Evolutionary conservation across 75 land plant genomes (phyloP), one percentile per base, ranked within the genome.

Genomic region (Cryptomeria japonica): DNA sequence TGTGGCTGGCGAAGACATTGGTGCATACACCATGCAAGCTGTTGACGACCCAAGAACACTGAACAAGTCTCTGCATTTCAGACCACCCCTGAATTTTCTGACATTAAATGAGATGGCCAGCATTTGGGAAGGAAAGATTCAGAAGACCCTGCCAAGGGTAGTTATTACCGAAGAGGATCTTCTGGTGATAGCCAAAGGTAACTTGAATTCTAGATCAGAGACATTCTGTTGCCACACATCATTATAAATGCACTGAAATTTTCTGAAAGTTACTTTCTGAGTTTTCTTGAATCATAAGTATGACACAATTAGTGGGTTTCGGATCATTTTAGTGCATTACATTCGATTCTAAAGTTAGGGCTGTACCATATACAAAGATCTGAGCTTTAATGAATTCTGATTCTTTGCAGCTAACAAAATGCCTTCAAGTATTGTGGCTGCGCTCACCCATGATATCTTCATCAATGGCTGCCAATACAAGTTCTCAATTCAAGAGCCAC

Each of bases 51-150:
- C 85, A 1, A 86, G 90, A 38, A 86, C 95, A 8, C 39, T 87
- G n/a, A 94, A 94, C 94, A 92, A 90, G 76, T 79, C 87, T 1
- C 68, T 94, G 0, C 92, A 94, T 77, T 88, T 94, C 83, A 80
- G 92, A 18, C 95, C 95, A 15, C 46, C 89, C 0, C 3, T 8
- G 55, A 94, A 94, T 72, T 61, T 85, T 1, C 39, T 88, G 8
- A 89, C 78, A 91, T 51, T 90, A 70, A 91, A 93, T 51, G 93
- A 93, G 85, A 84, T 94, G 37, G 92, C 92, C 3, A 72, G 83
- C 0, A 84, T 91, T 22, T 94, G 95, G 95, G 95, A 94, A 87
- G 38, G 83, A 49, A 91, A 89, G 87, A 93, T 91, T 61, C 90
- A 90, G 22, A 87, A 89, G 8, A 84, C 44, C 4, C 90, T 94